Evolutionary conservation across 345 rosid species (phyloP), one percentile per base, ranked within the genome.

Genomic region (Rhizophora mangle): DNA sequence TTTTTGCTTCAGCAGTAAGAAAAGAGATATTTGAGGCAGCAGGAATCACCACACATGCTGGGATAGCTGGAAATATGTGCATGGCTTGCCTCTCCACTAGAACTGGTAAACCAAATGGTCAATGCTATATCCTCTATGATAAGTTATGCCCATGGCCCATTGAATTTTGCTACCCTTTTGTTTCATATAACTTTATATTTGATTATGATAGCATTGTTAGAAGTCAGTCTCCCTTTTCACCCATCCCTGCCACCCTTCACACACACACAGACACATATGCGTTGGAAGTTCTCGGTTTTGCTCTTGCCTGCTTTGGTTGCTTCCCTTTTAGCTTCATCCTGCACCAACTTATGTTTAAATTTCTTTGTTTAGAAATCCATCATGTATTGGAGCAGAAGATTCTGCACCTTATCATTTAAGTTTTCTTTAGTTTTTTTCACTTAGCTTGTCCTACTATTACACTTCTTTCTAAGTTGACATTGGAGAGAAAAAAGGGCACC

Each of bases 11-110:
- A 71, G 68, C 61, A 64, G 84, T 94, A 78, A 86, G 98, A 63
- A 86, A 79, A 68, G 96, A 93, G 85, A 85, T 89, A 70, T 74
- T 82, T 69, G 87, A 85, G 77, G 78, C 84, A 69, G 91, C 97
- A 27, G 88, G 91, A 68, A 91, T 97, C 85, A 89, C 83, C 34
- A 96, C 97, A 62, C 88, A 94, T 82, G 86, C 85, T 64, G 97
- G 98, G 63, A 87, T 93, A 78, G 91, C 92, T 62, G 82, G 81
- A 46, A 89, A 89, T 80, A 93, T 89, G 96, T 91, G 88, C 16
- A 81, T 93, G 87, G 97, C 97, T 65, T 94, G 97, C 71, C 89
- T 89, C 68, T 96, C 98, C 78, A 93, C 97, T 56, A 85, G 88
- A 75, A 78, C 85, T 24, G 59, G 97, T 53, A 91, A 93, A 82